A percentile compares a stretch with the other conserved stretches of the same genome.
Conservation (phyloP, 2,329 filamentous ascomycete genomes). For the Leptosphaerulina australis region DNA sequence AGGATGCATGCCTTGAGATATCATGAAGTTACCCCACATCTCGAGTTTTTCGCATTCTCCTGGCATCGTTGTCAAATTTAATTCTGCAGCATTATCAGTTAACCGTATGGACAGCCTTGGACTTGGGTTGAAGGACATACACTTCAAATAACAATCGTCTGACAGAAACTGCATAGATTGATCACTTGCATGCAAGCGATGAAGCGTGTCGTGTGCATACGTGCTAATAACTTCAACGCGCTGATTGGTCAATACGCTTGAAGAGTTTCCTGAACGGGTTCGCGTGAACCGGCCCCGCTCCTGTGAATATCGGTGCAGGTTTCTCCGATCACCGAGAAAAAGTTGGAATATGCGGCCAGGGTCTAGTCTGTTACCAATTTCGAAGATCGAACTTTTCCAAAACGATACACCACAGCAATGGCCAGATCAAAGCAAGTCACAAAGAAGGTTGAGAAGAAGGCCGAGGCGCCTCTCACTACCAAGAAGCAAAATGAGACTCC, state of each 20-base stretch:
- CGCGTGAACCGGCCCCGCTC: slow-evolving; percentile 23
- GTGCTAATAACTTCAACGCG: slow-evolving; percentile 26
- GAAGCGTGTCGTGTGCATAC: slow-evolving; percentile 32
- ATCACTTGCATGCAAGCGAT: slow-evolving; percentile 23
- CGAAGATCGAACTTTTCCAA: slow-evolving; percentile 19
- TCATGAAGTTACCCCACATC: slow-evolving; percentile 13
- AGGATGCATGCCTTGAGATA: background rate
- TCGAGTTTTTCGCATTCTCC: background rate
- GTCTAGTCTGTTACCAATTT: slow-evolving; percentile 26
- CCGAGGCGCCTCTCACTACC: slow-evolving; percentile 46
- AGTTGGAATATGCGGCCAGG: slow-evolving; percentile 19
- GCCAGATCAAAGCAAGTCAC: slow-evolving; percentile 38
- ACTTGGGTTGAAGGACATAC: background rate
- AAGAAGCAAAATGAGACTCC: slow-evolving; percentile 46
- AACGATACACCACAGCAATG: slow-evolving; percentile 33
- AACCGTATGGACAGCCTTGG: too few relatives aligned
- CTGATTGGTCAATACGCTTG: slow-evolving; percentile 31
- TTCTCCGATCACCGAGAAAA: slow-evolving; percentile 22
- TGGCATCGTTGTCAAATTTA: background rate
- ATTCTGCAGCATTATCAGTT: too few relatives aligned
- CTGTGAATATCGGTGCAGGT: slow-evolving; percentile 14
- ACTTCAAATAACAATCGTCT: background rate
- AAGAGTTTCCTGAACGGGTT: slow-evolving; percentile 20
- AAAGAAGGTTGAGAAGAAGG: slow-evolving; percentile 34
- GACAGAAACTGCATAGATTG: slow-evolving; percentile 13